Conservation (phyloP, 495 filamentous ascomycete genomes). For the Gamarada debralockiae region DNA sequence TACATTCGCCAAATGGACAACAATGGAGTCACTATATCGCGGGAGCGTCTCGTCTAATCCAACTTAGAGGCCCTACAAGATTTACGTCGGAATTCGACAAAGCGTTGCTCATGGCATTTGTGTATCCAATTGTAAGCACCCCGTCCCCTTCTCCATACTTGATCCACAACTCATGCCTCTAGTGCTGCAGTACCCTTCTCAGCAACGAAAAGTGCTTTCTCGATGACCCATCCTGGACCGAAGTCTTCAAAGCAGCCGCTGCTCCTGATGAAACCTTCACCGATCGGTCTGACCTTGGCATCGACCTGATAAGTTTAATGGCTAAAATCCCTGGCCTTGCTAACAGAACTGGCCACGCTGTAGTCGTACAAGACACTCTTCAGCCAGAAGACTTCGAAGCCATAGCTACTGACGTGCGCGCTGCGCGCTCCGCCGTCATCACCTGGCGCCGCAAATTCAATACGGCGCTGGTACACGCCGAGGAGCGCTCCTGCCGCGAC, state of each 20-base stretch:
- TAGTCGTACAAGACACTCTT: constrained; percentile 5
- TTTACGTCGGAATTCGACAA: constrained; percentile 27
- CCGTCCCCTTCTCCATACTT: background rate
- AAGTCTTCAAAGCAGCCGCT: constrained; percentile 1
- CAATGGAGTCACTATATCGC: constrained; percentile 25
- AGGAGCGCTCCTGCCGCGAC: background rate
- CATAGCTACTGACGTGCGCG: background rate
- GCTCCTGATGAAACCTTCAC: constrained; percentile 7
- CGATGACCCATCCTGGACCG: constrained; percentile 1
- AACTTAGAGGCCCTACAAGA: constrained; percentile 19
- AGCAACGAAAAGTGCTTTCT: constrained; percentile 10
- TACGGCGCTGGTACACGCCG: constrained; percentile 3
- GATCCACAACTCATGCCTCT: background rate
- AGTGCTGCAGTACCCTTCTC: constrained; percentile 10
- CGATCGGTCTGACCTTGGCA: constrained; percentile 7
- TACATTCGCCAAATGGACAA: constrained; percentile 20
- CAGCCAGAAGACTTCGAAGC: background rate
- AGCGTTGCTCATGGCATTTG: constrained; percentile 25
- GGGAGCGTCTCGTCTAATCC: constrained; percentile 25
- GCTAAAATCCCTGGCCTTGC: background rate
- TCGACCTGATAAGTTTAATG: constrained; percentile 9
- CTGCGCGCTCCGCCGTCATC: background rate
- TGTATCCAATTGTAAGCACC: constrained; percentile 23
- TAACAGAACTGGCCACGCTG: constrained; percentile 7
- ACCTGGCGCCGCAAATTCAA: constrained; percentile 7